Percentiles rank a stretch among this genome's conserved stretches.
These are phyloP conservation scores for Fusarium sp. DNA, from an alignment of 2,329 filamentous ascomycete species.

Conservation along the genomic window DNA sequence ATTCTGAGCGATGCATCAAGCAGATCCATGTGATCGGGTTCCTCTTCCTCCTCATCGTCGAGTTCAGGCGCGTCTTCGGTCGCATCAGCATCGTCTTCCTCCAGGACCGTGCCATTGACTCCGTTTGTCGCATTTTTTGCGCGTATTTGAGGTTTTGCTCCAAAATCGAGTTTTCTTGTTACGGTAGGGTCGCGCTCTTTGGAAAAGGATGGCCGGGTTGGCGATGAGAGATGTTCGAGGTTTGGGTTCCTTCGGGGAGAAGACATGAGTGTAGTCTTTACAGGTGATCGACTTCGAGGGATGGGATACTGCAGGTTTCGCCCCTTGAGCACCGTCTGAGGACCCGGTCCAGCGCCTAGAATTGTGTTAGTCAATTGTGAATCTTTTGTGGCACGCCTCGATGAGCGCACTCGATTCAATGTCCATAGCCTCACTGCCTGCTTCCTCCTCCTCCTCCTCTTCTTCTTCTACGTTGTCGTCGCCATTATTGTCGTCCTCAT, in stretches of 20 bases:
- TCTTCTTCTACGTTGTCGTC: conserved; percentile 38
- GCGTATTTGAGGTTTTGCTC: conserved; percentile 25
- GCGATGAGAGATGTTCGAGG: conserved; percentile 63
- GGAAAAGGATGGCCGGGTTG: conserved; percentile 51
- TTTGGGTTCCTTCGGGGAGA: conserved; percentile 70
- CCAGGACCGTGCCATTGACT: conserved; percentile 41
- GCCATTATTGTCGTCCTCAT: conserved; percentile 40
- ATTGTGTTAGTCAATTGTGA: conserved; percentile 33
- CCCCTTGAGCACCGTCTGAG: conserved; percentile 61
- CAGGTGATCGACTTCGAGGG: conserved; percentile 64
- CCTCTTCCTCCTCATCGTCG: conserved; percentile 31
- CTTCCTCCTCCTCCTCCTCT: conserved; percentile 23
- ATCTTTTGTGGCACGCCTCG: background rate
- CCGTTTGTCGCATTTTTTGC: conserved; percentile 42
- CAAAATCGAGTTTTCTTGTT: conserved; percentile 65
- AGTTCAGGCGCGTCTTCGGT: conserved; percentile 41
- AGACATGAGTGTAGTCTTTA: conserved; percentile 68
- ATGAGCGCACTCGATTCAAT: conserved; percentile 57
- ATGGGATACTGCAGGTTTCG: conserved; percentile 60
- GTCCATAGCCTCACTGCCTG: conserved; percentile 60
- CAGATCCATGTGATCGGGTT: conserved; percentile 42
- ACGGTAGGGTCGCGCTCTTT: conserved; percentile 54
- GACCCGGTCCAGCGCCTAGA: conserved; percentile 62
- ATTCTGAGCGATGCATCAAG: conserved; percentile 57
- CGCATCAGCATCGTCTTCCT: conserved; percentile 45